These are phyloP conservation scores for Ophiostoma sp. DNA, from an alignment of 2,329 filamentous ascomycete species.

Conservation along the genomic window DNA sequence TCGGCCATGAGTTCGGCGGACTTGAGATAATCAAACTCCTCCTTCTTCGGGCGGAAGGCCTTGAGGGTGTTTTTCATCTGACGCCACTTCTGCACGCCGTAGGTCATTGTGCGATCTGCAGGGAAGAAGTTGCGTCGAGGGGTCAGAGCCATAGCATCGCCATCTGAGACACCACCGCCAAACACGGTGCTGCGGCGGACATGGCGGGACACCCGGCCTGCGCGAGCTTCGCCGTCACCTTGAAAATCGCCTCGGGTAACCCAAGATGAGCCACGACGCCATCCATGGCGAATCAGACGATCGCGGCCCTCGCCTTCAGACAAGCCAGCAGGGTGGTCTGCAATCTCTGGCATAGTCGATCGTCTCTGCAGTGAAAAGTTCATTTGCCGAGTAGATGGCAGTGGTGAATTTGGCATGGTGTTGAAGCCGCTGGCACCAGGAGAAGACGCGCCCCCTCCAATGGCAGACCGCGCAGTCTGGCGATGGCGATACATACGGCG, in stretches of 20 bases:
- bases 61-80: conserved; percentile 88
- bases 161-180: conserved; percentile 57
- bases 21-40: conserved; percentile 89
- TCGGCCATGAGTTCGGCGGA: conserved; percentile 96
- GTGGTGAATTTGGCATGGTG: conserved; percentile 39
- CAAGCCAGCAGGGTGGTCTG: conserved; percentile 56
- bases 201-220: conserved; percentile 55
- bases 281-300: conserved; percentile 48
- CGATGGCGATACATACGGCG: conserved; percentile 48
- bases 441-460: conserved; percentile 42
- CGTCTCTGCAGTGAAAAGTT: conserved; percentile 59
- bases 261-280: conserved; percentile 57
- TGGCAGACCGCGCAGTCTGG: conserved; percentile 38
- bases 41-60: conserved; percentile 70
- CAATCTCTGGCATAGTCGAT: conserved; percentile 58
- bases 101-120: conserved; percentile 64
- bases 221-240: conserved; percentile 44
- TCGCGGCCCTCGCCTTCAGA: conserved; percentile 73
- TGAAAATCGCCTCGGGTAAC: conserved; percentile 46
- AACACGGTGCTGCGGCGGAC: conserved; percentile 61
- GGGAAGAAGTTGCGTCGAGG: conserved; percentile 54
- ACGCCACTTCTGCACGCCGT: conserved; percentile 77
- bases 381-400: conserved; percentile 41
- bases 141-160: conserved; percentile 53
- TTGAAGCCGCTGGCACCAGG: conserved; percentile 40